These are phyloP conservation scores for Eudorina sp. DNA, from an alignment of 139 green algal species.

Conservation along the genomic window DNA sequence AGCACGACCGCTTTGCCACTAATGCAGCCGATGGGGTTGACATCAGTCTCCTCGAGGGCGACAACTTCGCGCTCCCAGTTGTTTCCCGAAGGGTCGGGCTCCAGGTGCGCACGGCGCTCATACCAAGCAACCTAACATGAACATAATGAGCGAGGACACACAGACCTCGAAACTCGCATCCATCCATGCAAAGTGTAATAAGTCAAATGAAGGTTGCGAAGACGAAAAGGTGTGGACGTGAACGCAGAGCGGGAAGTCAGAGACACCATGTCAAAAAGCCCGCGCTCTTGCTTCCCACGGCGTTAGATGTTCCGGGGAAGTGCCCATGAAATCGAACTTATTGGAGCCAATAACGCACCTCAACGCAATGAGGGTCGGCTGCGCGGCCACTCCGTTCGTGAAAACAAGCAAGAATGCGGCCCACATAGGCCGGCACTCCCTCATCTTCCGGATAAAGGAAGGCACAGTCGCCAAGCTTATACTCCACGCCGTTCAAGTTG, in stretches of 20 bases:
- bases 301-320: background rate
- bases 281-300: background rate
- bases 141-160: background rate
- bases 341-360: too few relatives aligned
- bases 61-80: slow-evolving; percentile 59
- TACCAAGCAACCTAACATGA: slow-evolving; percentile 64
- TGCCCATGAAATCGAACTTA: background rate
- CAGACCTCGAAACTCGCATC: too few relatives aligned
- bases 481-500: slow-evolving; percentile 32
- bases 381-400: background rate
- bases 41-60: slow-evolving; percentile 55
- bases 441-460: slow-evolving; percentile 40
- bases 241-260: background rate
- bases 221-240: too few relatives aligned
- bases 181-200: too few relatives aligned
- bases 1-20: slow-evolving; percentile 52
- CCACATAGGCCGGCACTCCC: slow-evolving; percentile 16
- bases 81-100: background rate
- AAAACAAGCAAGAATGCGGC: background rate
- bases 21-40: slow-evolving; percentile 71
- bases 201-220: too few relatives aligned
- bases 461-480: slow-evolving; percentile 36
- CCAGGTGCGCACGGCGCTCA: slow-evolving; percentile 49
- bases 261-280: background rate
- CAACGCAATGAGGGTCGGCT: slow-evolving; percentile 36